phyloP scores from a whole-genome alignment of 306 rosid genomes.

The Citrullus colocynthis region DNA sequence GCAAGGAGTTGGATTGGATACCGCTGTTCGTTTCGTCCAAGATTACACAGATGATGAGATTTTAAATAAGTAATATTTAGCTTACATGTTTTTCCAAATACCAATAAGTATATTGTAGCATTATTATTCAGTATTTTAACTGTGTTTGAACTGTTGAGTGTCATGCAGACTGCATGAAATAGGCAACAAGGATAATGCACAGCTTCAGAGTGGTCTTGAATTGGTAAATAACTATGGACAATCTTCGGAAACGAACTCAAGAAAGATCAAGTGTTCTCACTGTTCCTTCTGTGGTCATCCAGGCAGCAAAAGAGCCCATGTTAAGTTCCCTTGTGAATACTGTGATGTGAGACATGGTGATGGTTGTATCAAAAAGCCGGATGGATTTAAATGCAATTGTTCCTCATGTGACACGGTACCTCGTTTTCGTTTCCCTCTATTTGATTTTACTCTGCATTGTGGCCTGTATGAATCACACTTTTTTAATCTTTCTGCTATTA shows the following conservation, averaged over 20 bases:
- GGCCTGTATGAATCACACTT: neutral
- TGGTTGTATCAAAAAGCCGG: constrained; percentile 62
- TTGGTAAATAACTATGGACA: constrained; percentile 20
- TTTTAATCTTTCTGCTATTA: neutral
- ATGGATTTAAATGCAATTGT: constrained; percentile 71
- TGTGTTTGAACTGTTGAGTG: constrained; percentile 12
- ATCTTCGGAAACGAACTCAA: constrained; percentile 25
- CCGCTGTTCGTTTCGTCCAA: constrained; percentile 65
- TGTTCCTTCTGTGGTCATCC: constrained; percentile 95
- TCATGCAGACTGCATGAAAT: constrained; percentile 55
- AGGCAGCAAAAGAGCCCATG: constrained; percentile 61
- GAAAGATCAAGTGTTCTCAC: constrained; percentile 42
- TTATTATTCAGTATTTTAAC: neutral
- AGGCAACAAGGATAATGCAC: constrained; percentile 37
- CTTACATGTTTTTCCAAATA: neutral
- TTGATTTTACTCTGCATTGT: neutral
- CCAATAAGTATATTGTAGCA: neutral
- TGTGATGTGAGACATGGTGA: constrained; percentile 27
- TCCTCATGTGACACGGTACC: constrained; percentile 53
- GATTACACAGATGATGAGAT: constrained; percentile 60
- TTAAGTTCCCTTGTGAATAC: constrained; percentile 43
- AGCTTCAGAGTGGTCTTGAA: constrained; percentile 21
- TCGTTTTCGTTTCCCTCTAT: neutral
- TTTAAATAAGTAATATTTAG: constrained; percentile 40
- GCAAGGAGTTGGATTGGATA: constrained; percentile 71